Base-by-base conservation (phyloP, 331 rosid genomes). In the Quercus tomentella region DNA sequence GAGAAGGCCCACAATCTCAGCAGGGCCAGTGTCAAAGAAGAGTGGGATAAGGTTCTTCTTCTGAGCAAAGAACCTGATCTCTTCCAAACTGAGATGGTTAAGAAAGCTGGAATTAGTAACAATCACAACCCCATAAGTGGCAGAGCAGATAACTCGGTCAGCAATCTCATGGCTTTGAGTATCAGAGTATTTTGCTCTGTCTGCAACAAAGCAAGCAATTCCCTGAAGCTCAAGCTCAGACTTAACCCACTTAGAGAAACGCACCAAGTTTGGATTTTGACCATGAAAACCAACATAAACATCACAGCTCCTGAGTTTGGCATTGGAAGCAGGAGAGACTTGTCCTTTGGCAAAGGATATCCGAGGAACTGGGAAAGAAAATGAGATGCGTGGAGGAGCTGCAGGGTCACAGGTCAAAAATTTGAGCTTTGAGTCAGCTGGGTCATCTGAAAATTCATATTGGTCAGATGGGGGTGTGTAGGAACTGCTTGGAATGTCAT, bases 151-250 rank as follows among this genome's bases (percentile, higher is more conserved):
- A 56, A 92, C 93, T 31, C 94, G 81, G 73, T 94, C 97, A 7
- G 97, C 94, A 68, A 94, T 87, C 86, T 92, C 97, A 41, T 91
- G 97, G 87, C 93, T 92, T 77, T 92, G 97, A 43, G 75, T 79
- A 60, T 94, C 94, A 0, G 93, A 84, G 72, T 92, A 92, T 80
- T 87, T 89, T 41, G 97, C 84, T 75, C 98, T 84, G 81, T 94
- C 98, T 3, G 93, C 94, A 63, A 86, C 87, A 55, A 94, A 92
- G 79, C 97, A 94, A 79, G 93, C 97, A 79, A 94, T 92, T n/a
- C 97, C 98, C 71, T 88, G 97, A 77, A 88, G 94, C 90, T 94
- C 98, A 41, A 94, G 97, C 84, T 94, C 97, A 11, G 97, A 86
- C 72, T 88, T 92, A 7, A 94, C 88, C 98, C 98, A 94, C 84